Evolutionary conservation across 2,329 filamentous ascomycete genomes (phyloP), one percentile per base, ranked within the genome.

Genomic region (Ramularia collo-cygni): DNA sequence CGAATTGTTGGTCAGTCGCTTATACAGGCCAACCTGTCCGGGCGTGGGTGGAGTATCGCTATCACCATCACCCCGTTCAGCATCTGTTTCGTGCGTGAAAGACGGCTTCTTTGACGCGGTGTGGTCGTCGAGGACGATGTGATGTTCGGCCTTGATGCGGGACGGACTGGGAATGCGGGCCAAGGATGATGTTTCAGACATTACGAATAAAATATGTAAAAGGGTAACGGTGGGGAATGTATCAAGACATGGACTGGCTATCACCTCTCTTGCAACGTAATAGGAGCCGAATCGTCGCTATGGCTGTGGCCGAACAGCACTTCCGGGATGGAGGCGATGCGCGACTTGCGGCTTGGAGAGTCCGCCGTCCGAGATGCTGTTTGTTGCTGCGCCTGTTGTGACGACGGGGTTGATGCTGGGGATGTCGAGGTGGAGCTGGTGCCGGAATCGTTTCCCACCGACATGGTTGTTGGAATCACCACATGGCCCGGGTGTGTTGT

Each of bases 51-150:
- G 32, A 15, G 38, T 13, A 12, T 46, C 31, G 37, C 42, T 35
- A 28, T 56, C 54, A 49, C 54, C 58, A 45, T 57, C 52, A 48
- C 48, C 51, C 29, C 41, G 48, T 51, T 58, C 54, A 51, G 52
- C 49, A 44, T 50, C 37, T 21, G 42, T 21, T 18, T 39, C 28
- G 38, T 40, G 39, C 40, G 26, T 28, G 39, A 24, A 42, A n/a
- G 46, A 44, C 19, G 36, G 16, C 30, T 37, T 28, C 45, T 46
- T 30, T 17, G 48, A 43, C 42, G 16, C 60, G 24, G 68, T 64
- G 35, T 65, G 64, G 60, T 86, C 81, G 50, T 85, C 69, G 27
- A 89, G 75, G 50, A 60, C 65, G 56, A 89, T 88, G 59, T 81
- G 79, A 62, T 85, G 83, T 54, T 57, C 48, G 36, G 42, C 47